Conservation (phyloP, 768 basidiomycete genomes). For the Lanmaoa rubissima region DNA sequence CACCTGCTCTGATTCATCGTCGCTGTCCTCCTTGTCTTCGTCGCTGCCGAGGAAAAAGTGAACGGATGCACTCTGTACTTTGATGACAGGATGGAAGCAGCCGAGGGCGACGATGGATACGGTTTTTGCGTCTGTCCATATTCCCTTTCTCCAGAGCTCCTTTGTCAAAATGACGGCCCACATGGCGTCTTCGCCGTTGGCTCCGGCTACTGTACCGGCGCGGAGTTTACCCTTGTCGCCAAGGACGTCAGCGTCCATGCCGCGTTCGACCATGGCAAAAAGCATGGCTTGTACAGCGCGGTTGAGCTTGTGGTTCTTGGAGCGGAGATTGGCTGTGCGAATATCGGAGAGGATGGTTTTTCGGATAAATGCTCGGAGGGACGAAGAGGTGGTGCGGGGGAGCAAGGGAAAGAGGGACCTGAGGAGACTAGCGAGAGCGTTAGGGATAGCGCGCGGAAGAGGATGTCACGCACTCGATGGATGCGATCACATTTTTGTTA, state of each 20-base stretch:
- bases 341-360: conserved; percentile 94
- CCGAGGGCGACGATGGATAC: conserved; percentile 90
- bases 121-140: conserved; percentile 91
- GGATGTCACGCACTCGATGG: conserved; percentile 70
- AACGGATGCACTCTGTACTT: conserved; percentile 91
- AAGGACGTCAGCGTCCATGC: conserved; percentile 76
- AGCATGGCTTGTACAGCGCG: conserved; percentile 93
- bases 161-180: conserved; percentile 95
- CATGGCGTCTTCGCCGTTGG: conserved; percentile 83
- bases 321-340: conserved; percentile 80
- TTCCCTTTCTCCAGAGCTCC: conserved; percentile 90
- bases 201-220: conserved; percentile 36
- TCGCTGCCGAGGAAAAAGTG: conserved; percentile 97
- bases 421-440: conserved; percentile 58
- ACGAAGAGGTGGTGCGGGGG: conserved; percentile 85
- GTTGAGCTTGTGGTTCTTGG: conserved; percentile 95
- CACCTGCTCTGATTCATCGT: conserved; percentile 61
- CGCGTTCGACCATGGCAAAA: conserved; percentile 93
- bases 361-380: conserved; percentile 82
- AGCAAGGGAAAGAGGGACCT: conserved; percentile 92
- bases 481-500: conserved; percentile 89
- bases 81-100: conserved; percentile 89
- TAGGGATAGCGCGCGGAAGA: neutral
- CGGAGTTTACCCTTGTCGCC: conserved; percentile 83
- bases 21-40: conserved; percentile 69